Evolutionary conservation across 2,329 filamentous ascomycete species (phyloP).

Genomic region (Penicillium fuscoglaucum): DNA sequence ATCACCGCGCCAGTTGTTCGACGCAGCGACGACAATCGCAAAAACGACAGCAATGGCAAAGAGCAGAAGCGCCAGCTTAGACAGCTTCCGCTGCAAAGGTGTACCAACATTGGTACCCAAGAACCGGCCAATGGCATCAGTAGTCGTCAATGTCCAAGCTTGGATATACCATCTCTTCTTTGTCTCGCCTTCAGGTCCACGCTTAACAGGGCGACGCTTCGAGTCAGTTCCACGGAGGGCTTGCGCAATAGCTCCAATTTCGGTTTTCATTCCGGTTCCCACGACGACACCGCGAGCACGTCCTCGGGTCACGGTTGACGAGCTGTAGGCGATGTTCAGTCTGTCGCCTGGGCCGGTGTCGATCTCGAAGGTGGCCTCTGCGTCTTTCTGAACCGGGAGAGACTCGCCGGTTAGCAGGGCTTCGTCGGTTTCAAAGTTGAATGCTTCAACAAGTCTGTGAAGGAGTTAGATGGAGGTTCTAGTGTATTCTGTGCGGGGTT

Average conservation of each 20-base stretch:
- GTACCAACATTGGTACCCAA: slow-evolving; percentile 69
- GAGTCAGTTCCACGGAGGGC: slow-evolving; percentile 62
- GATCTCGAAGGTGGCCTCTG: slow-evolving; percentile 44
- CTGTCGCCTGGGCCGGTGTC: slow-evolving; percentile 61
- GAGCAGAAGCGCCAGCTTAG: slow-evolving; percentile 65
- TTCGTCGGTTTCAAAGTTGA: slow-evolving; percentile 76
- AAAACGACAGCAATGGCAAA: slow-evolving; percentile 68
- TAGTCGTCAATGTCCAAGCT: slow-evolving; percentile 54
- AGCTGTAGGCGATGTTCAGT: slow-evolving; percentile 63
- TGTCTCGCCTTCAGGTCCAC: slow-evolving; percentile 50
- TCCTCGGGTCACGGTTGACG: slow-evolving; percentile 62
- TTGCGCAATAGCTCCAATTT: slow-evolving; percentile 65
- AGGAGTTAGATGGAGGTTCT: background rate
- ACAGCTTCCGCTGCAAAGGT: slow-evolving; percentile 67
- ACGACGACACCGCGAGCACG: slow-evolving; percentile 61
- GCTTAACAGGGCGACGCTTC: slow-evolving; percentile 53
- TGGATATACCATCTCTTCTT: slow-evolving; percentile 56
- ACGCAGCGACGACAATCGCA: slow-evolving; percentile 67
- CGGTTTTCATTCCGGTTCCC: slow-evolving; percentile 62
- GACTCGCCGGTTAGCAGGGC: slow-evolving; percentile 64
- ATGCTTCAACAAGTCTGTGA: slow-evolving; percentile 53
- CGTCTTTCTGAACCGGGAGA: slow-evolving; percentile 58
- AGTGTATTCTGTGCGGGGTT: too few relatives aligned
- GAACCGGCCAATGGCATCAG: slow-evolving; percentile 62
- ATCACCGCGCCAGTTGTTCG: slow-evolving; percentile 58